These are phyloP conservation scores for Lycium barbarum DNA, from an alignment of 257 asterid species.

Conservation along the genomic window DNA sequence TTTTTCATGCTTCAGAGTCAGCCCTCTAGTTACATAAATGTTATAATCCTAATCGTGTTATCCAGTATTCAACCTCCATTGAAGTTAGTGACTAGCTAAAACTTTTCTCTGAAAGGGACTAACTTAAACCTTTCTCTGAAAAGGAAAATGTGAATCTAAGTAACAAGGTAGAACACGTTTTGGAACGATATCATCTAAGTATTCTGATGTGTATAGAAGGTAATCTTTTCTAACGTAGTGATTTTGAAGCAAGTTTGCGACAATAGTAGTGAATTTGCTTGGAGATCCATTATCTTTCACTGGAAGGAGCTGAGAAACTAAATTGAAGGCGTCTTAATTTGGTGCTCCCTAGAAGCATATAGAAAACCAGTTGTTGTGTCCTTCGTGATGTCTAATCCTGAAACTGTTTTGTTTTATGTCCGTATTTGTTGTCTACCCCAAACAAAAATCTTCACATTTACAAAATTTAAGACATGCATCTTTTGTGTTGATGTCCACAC, in stretches of 20 bases:
- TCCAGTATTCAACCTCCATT: background rate
- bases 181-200: background rate
- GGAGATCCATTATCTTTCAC: background rate
- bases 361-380: background rate
- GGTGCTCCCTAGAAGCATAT: background rate
- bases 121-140: background rate
- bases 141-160: background rate
- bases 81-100: background rate
- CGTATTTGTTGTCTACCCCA: too few relatives aligned
- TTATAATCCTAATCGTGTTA: background rate
- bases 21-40: slow-evolving; percentile 22
- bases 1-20: background rate
- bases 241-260: background rate
- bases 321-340: background rate
- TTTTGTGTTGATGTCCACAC: background rate
- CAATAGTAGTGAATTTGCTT: background rate
- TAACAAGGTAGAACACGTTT: background rate
- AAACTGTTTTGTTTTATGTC: background rate
- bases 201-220: slow-evolving; percentile 6
- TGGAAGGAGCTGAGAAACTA: slow-evolving; percentile 12
- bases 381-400: background rate
- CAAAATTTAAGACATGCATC: background rate
- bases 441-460: too few relatives aligned
- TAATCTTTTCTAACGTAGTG: background rate
- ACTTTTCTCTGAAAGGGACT: background rate